phyloP scores from a whole-genome alignment of 2,329 filamentous ascomycete genomes.

The Cercospora canescens region DNA sequence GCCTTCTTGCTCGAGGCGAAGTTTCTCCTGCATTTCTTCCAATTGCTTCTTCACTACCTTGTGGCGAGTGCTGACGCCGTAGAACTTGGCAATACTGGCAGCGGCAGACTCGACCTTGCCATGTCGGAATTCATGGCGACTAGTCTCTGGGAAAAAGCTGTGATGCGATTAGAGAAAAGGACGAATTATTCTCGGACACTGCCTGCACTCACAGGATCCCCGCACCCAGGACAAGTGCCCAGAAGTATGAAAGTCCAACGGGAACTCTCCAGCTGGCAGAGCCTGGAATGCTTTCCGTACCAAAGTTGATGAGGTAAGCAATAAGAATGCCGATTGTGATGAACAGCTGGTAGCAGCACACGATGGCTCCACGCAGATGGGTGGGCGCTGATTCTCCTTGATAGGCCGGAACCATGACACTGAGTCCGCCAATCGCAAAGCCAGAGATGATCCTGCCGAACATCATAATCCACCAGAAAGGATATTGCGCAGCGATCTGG shows the following conservation, averaged over 20 bases:
- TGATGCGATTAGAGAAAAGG: neutral
- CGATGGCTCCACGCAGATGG: conserved; percentile 62
- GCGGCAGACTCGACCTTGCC: conserved; percentile 43
- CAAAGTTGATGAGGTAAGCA: conserved; percentile 57
- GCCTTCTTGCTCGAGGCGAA: conserved; percentile 43
- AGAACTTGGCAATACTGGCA: conserved; percentile 44
- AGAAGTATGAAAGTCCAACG: conserved; percentile 47
- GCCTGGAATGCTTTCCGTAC: conserved; percentile 50
- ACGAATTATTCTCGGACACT: neutral
- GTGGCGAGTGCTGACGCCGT: conserved; percentile 50
- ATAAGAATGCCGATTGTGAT: conserved; percentile 65
- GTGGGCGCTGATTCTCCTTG: conserved; percentile 65
- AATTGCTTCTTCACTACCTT: conserved; percentile 42
- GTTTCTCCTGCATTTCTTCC: conserved; percentile 45
- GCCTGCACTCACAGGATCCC: conserved; percentile 37
- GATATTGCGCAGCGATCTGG: conserved; percentile 58
- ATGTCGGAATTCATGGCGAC: conserved; percentile 47
- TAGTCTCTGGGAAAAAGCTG: conserved; percentile 47
- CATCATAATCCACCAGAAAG: conserved; percentile 62
- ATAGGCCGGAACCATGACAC: conserved; percentile 65
- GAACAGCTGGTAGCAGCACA: conserved; percentile 66
- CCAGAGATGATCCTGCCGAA: conserved; percentile 64
- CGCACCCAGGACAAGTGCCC: conserved; percentile 44
- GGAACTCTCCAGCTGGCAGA: conserved; percentile 47
- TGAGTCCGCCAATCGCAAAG: conserved; percentile 62